phyloP scores from a whole-genome alignment of 2,329 filamentous ascomycete genomes.

The Microthyrium microscopicum region DNA sequence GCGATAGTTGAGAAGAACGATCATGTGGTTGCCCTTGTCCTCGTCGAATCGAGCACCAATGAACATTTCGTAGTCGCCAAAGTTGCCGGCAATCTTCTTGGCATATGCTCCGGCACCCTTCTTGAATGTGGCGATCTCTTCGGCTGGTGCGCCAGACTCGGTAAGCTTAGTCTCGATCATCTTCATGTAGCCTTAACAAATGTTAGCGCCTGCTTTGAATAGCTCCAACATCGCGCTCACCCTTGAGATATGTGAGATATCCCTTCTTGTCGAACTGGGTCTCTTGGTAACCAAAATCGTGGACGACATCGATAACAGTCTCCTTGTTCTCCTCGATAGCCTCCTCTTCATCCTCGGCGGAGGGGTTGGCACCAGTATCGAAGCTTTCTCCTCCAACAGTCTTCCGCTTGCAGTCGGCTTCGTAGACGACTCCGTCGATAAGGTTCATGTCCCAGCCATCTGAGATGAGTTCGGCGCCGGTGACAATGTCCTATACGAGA shows the following conservation, averaged over 20 bases:
- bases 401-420: constrained; percentile 87
- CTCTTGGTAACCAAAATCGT: constrained; percentile 75
- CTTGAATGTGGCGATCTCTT: constrained; percentile 65
- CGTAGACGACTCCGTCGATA: constrained; percentile 65
- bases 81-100: constrained; percentile 71
- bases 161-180: constrained; percentile 56
- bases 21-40: constrained; percentile 90
- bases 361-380: constrained; percentile 88
- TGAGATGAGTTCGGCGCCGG: constrained; percentile 89
- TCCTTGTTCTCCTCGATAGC: constrained; percentile 50
- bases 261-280: constrained; percentile 75
- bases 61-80: constrained; percentile 94
- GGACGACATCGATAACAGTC: constrained; percentile 82
- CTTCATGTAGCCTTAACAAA: constrained; percentile 68
- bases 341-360: constrained; percentile 71
- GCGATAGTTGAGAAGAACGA: constrained; percentile 91
- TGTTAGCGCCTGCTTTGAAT: constrained; percentile 7
- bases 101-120: constrained; percentile 52
- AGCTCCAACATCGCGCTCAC: constrained; percentile 31
- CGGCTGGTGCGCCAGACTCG: constrained; percentile 43
- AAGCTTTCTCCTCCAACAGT: constrained; percentile 57
- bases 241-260: constrained; percentile 72
- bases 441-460: constrained; percentile 79
- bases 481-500: constrained; percentile 67
- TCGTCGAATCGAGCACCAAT: constrained; percentile 85